A percentile compares a stretch with the other conserved stretches of the same genome.
Evolutionary conservation across 805 yeast genomes (phyloP).

Genomic region (Pichia manshurica): DNA sequence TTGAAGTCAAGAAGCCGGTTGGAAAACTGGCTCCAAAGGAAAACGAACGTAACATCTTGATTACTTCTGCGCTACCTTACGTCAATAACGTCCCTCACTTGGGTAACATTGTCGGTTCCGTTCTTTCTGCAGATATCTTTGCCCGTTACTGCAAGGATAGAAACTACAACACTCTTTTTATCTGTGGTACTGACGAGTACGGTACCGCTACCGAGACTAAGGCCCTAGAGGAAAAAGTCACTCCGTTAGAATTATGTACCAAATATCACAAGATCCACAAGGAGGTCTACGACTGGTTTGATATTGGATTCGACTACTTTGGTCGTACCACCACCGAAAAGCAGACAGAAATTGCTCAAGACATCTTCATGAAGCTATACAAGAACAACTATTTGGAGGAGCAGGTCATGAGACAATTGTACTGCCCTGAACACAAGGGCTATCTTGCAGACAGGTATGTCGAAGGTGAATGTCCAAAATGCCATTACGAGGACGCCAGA

Average conservation of each 20-base stretch:
- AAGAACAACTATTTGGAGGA: conserved; percentile 81
- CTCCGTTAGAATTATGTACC: conserved; percentile 86
- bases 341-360: conserved; percentile 95
- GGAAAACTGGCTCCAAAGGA: conserved; percentile 57
- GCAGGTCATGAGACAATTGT: conserved; percentile 81
- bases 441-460: conserved; percentile 95
- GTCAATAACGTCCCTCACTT: conserved; percentile 98
- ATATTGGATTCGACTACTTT: conserved; percentile 87
- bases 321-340: conserved; percentile 92
- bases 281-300: conserved; percentile 95
- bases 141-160: conserved; percentile 86
- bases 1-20: conserved; percentile 12
- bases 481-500: conserved; percentile 93
- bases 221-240: conserved; percentile 87
- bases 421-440: conserved; percentile 85
- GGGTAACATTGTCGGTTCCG: conserved; percentile 95
- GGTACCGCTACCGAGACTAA: conserved; percentile 99
- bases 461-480: conserved; percentile 95
- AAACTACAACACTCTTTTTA: conserved; percentile 76
- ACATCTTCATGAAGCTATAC: conserved; percentile 71
- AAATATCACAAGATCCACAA: conserved; percentile 83
- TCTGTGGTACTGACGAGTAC: conserved; percentile 98
- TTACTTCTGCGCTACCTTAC: conserved; percentile 95
- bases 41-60: conserved; percentile 71
- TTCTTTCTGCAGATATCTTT: conserved; percentile 88